Conservation (phyloP, 495 filamentous ascomycete genomes). For the Massariosphaeria phaeospora region DNA sequence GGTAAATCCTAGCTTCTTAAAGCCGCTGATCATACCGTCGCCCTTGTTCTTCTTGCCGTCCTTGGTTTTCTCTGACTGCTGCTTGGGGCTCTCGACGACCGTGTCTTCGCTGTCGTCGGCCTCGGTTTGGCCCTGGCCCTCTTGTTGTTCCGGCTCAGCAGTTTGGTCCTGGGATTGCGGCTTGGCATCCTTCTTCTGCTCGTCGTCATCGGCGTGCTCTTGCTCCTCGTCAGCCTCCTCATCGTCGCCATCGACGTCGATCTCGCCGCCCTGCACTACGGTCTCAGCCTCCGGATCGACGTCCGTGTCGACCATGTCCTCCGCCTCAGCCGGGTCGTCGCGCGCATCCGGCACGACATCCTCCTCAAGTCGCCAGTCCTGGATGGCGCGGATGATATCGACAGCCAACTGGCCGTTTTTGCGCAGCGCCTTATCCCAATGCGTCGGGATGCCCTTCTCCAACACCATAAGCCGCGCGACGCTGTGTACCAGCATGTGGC, state of each 20-base stretch:
- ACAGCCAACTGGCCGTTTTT: conserved; percentile 49
- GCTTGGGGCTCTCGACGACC: conserved; percentile 10
- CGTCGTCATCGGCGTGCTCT: conserved; percentile 26
- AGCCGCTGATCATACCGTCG: conserved; percentile 6
- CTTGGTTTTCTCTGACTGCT: conserved; percentile 1
- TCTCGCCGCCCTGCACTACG: conserved; percentile 16
- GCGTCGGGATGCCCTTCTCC: conserved; percentile 41
- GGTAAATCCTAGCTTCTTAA: conserved; percentile 13
- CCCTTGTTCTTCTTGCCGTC: conserved; percentile 7
- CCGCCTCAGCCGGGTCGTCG: conserved; percentile 37
- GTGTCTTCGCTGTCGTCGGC: too few species aligned
- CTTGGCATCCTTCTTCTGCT: conserved; percentile 2
- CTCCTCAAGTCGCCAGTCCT: conserved; percentile 46
- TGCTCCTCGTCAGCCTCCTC: conserved; percentile 21
- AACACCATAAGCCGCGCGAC: conserved; percentile 44
- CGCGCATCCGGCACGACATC: conserved; percentile 45
- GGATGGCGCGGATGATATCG: conserved; percentile 47
- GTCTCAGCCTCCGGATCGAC: conserved; percentile 29
- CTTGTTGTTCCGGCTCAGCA: too few species aligned
- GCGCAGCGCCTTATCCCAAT: conserved; percentile 49
- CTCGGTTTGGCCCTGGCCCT: too few species aligned
- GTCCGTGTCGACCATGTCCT: conserved; percentile 33
- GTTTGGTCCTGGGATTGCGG: background rate
- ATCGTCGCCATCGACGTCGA: conserved; percentile 6
- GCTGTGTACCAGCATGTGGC: conserved; percentile 45